Evolutionary conservation across 1,284 basidiomycete genomes (phyloP), one percentile per base, ranked within the genome.

Genomic region (Sphaerobolus stellatus): DNA sequence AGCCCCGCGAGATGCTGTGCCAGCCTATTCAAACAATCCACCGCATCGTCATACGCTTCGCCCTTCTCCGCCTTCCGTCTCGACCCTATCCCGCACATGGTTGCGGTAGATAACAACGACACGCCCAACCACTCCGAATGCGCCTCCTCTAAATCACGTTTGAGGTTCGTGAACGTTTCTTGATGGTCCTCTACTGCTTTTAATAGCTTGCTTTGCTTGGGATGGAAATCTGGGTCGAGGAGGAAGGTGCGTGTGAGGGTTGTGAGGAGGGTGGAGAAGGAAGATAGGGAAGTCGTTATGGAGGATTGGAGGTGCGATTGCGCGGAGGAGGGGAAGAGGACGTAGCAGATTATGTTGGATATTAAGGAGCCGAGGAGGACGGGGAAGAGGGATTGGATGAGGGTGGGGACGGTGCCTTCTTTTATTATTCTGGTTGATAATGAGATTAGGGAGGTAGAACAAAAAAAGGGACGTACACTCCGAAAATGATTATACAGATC

Each of bases 1-100:
- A 97, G 73, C 20, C 94, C 92, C 50, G 88, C 93, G 38, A 97
- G 71, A 72, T 97, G 94, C 65, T 98, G 94, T 1, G 91, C 94
- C 3, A 98, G 79, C 16, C 92, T 77, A 57, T 90, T 94, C 64
- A 98, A 76, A 59, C 85, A 88, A 53, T 84, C 84, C 5, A 96
- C 85, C 0, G 90, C 90, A 56, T 92, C 89, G 59, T 92, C 87
- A 61, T 97, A 96, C 0, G 89, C 84, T 52, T 16, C 24, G 45
- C 34, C 18, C 29, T 43, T 36, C 25, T 50, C 57, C 28, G 70
- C 71, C 13, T 67, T 68, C 48, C 71, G 73, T 16, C 64, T 64
- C 8, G 73, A 71, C n/a, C n/a, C n/a, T n/a, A n/a, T n/a, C n/a
- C n/a, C n/a, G n/a, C n/a, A n/a, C n/a, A n/a, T n/a, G n/a, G n/a